Evolutionary conservation across 2,329 filamentous ascomycete species (phyloP), one percentile per base, ranked within the genome.

Genomic region (Aspergillus sojae): DNA sequence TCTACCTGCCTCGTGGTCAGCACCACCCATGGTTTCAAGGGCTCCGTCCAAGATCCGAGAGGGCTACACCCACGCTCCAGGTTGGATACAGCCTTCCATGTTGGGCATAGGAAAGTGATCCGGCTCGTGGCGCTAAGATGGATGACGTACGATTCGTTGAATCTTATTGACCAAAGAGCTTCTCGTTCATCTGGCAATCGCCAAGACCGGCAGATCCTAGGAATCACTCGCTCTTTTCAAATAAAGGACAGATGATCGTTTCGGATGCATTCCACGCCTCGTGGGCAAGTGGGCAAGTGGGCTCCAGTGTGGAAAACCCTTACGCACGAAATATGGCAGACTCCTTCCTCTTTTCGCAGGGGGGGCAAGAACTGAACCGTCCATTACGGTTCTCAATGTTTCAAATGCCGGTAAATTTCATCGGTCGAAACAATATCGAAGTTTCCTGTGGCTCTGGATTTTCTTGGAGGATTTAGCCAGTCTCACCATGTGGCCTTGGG

Each of bases 1-100:
- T 62, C 66, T 60, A 61, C 61, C 48, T 55, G 43, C 66, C 68
- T 68, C 66, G 68, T 70, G 68, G 68, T 61, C 46, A 62, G 55
- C 39, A 67, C 61, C 61, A 63, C 23, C 66, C 62, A 67, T 65
- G 63, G 67, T 67, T 67, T 61, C 53, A 61, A 53, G 11, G 59
- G 57, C 58, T 61, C 32, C 16, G 56, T 60, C 60, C 58, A 63
- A 67, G 64, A 65, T 69, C 62, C 53, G 58, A 64, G 53, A 58
- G 28, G 56, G 26, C 36, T 61, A 36, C 48, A 63, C 30, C 63
- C 52, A 59, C 61, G 58, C 59, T 63, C 57, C 46, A 59, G 59
- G 60, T 46, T 60, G 57, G 56, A 63, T 45, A 62, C 45, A 45
- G 54, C 43, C 41, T n/a, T 26, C 59, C 60, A 21, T 30, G 28